phyloP scores from a whole-genome alignment of 345 rosid genomes.

The Brassica nigra region DNA sequence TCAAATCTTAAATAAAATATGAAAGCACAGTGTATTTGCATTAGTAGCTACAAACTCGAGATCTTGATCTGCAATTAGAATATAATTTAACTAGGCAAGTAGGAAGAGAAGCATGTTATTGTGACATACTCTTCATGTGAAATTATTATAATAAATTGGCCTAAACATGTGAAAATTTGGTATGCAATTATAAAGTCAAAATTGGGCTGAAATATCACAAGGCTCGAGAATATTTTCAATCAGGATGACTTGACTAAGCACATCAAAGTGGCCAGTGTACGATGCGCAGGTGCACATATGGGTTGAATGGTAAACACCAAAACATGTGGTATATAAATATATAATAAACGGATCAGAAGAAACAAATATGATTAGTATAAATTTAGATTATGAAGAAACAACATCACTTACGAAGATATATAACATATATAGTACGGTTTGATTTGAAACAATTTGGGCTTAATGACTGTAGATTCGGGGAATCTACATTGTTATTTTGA shows the following conservation, averaged over 20 bases:
- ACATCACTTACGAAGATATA: neutral
- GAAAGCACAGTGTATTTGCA: neutral
- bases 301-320: neutral
- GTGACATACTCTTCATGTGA: conserved; percentile 22
- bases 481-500: conserved; percentile 7
- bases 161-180: conserved; percentile 18
- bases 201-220: conserved; percentile 18
- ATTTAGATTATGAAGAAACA: neutral
- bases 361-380: neutral
- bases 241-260: conserved; percentile 15
- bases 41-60: neutral
- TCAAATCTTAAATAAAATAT: neutral
- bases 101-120: conserved; percentile 6
- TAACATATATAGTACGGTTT: neutral
- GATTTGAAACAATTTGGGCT: neutral
- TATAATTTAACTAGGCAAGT: conserved; percentile 11
- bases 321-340: neutral
- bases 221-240: conserved; percentile 30
- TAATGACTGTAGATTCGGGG: conserved; percentile 2
- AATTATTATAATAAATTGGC: conserved; percentile 13
- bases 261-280: conserved; percentile 6
- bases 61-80: neutral
- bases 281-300: neutral
- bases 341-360: neutral
- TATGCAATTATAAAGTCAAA: conserved; percentile 23